Percentiles rank a stretch among this genome's conserved stretches.
Evolutionary conservation across 2,329 filamentous ascomycete genomes (phyloP).

Genomic region (Nemania abortiva): DNA sequence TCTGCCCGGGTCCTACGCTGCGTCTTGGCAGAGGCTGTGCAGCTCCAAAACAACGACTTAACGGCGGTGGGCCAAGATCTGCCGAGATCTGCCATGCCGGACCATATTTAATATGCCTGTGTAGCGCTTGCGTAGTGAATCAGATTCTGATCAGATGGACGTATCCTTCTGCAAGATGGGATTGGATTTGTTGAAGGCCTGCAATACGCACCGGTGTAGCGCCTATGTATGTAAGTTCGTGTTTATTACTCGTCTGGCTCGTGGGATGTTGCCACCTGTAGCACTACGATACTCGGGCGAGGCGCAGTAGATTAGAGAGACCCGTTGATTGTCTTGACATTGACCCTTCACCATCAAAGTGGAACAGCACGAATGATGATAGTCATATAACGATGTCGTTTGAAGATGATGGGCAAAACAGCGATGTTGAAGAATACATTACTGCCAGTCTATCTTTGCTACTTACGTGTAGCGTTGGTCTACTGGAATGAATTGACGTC

Average conservation of each 20-base stretch:
- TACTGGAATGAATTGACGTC: neutral
- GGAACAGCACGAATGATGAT: neutral
- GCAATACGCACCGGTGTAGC: too few species aligned
- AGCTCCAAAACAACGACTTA: conserved; percentile 12
- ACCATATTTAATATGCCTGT: conserved; percentile 13
- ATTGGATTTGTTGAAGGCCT: neutral
- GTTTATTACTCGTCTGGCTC: too few species aligned
- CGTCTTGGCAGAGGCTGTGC: conserved; percentile 33
- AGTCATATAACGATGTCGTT: neutral
- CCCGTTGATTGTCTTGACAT: neutral
- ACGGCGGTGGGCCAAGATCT: conserved; percentile 32
- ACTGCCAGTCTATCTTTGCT: too few species aligned
- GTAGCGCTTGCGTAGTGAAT: neutral
- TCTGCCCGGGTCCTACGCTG: neutral
- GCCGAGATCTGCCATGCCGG: conserved; percentile 36
- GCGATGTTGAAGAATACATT: neutral
- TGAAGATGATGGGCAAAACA: neutral
- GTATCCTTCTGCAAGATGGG: neutral
- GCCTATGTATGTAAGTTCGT: too few species aligned
- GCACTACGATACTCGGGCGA: neutral
- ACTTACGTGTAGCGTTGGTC: neutral
- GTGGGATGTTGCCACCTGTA: too few species aligned
- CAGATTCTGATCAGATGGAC: neutral
- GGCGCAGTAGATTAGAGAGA: neutral
- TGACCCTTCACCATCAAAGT: neutral